Evolutionary conservation across 2,329 filamentous ascomycete genomes (phyloP), one percentile per base, ranked within the genome.

Genomic region (Colletotrichum destructivum): DNA sequence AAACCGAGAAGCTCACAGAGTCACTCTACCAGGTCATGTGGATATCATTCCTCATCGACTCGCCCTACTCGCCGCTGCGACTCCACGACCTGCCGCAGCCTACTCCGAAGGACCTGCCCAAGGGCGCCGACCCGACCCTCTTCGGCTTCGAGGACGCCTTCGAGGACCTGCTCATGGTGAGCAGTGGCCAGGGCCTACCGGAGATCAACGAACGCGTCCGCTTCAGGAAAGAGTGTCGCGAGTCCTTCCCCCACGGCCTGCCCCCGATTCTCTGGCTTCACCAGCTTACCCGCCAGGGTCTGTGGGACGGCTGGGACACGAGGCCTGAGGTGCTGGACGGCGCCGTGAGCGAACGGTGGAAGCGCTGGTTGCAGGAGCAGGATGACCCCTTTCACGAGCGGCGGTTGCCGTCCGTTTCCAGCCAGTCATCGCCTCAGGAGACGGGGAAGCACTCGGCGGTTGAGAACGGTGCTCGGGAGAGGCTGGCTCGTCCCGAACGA

Each of bases 81-180:
- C 84, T 89, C 21, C 81, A 81, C 56, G 76, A 82, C 68, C 81
- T 89, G 9, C 82, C 80, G 9, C 86, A 85, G 71, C 88, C 88
- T 2, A 75, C 81, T 0, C 87, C 88, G 0, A 81, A 77, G 9
- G 86, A 86, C 73, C 79, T 83, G 1, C 82, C 84, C 11, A 71
- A 78, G 4, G 79, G 80, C 55, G 72, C 80, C 42, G 81, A 84
- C 67, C 57, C 79, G 15, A 77, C 75, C 49, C 75, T 81, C 44
- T 88, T 88, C 75, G 87, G 86, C 11, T 90, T 88, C 74, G 82
- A 85, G 42, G 88, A 90, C 74, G 88, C 88, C 57, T 89, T 90
- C 72, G 88, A 90, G 75, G 88, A 90, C 73, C 83, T 90, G 18
- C 80, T 90, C 15, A 80, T 81, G n/a, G 82, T 84, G 21, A 83